Conservation (phyloP, 2,329 filamentous ascomycete genomes). For the Xylaria sp. region DNA sequence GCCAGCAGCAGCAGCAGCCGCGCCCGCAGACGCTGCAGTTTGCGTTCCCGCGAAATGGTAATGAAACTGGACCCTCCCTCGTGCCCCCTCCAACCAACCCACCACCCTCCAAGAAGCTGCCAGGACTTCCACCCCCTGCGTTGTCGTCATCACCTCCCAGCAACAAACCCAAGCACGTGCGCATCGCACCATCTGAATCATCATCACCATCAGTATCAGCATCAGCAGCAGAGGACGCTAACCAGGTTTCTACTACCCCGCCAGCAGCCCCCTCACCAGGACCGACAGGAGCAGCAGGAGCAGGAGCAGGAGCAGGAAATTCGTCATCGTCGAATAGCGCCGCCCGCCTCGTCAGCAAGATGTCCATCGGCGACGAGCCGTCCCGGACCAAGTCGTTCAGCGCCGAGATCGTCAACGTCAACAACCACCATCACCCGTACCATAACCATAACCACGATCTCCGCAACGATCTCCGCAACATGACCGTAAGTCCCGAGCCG, state of each 20-base stretch:
- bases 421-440: too few species aligned
- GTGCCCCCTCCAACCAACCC: slow-evolving; percentile 11
- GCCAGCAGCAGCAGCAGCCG: neutral
- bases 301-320: slow-evolving; percentile 2
- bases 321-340: slow-evolving; percentile 7
- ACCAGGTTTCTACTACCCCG: neutral
- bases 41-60: slow-evolving; percentile 11
- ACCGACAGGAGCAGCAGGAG: neutral
- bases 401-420: slow-evolving; percentile 18
- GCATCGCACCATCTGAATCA: neutral
- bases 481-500: slow-evolving; percentile 34
- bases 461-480: too few species aligned
- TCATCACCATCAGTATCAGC: too few species aligned
- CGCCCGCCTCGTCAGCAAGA: slow-evolving; percentile 29
- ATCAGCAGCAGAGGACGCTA: too few species aligned
- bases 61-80: slow-evolving; percentile 12
- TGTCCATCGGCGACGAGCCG: slow-evolving; percentile 22
- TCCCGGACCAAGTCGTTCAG: slow-evolving; percentile 23
- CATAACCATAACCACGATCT: too few species aligned
- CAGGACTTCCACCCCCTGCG: neutral
- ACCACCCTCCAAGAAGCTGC: neutral
- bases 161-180: neutral
- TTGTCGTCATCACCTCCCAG: neutral
- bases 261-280: too few species aligned
- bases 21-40: slow-evolving; percentile 12